Base-by-base conservation (phyloP, 2,329 filamentous ascomycete genomes). In the Fusarium poae region DNA sequence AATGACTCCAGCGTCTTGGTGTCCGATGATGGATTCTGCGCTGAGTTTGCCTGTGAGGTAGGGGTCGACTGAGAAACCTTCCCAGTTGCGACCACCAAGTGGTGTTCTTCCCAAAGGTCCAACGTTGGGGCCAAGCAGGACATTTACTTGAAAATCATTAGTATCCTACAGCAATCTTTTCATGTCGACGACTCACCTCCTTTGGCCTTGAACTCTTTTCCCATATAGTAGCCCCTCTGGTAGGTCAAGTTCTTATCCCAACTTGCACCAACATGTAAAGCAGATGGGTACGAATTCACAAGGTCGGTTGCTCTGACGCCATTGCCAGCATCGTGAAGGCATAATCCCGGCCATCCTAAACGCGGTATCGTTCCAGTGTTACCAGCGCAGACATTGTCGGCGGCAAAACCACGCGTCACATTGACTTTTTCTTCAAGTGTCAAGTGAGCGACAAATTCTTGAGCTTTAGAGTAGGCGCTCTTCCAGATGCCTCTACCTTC, bases 1-100 rank as follows among this genome's bases (percentile, higher is more conserved):
- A 76, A 97, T 91, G 37, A 95, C 89, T 72, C 92, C 92, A 5
- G 89, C 89, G 73, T 90, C 88, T 76, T 96, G 92, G 53, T 93
- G 92, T 30, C 92, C 92, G 66, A 86, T 84, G 71, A 95, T 87
- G 2, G 91, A 91, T 73, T 92, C 86, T n/a, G 86, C 86, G 62
- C 91, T 90, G 58, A 92, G 82, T 61, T 88, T 84, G 21, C 92
- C 93, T 2, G 91, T 89, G 9, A 94, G 83, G 16, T 89, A 88
- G 0, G 91, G 91, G 72, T 94, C 91, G 5, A 87, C 80, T 1
- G 89, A 90, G 74, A 93, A 93, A 0, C 88, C 88, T 76, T 94
- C 91, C 91, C 91, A 94, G 66, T 89, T 92, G 30, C 92, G 85
- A 1, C 91, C 92, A 5, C 89, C 91, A 13, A 88, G 82, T 0